A percentile compares a stretch with the other conserved stretches of the same genome.
Evolutionary conservation across 352 stramenopile genomes (phyloP).

Genomic region (Phytophthora tubulina): DNA sequence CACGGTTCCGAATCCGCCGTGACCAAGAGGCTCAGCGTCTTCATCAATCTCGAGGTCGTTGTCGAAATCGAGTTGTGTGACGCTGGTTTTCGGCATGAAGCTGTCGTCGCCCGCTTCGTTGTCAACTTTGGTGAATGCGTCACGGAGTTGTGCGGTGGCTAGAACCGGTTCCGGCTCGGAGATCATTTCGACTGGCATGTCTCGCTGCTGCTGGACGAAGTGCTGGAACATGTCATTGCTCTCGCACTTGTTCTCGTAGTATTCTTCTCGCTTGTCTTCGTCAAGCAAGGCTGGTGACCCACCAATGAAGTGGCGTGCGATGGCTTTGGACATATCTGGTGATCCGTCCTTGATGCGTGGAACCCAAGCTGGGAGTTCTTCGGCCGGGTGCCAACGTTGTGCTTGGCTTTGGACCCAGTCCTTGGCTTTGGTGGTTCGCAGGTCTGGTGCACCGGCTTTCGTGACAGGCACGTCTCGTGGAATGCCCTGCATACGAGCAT

Average conservation of each 20-base stretch:
- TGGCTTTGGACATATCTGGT: constrained; percentile 39
- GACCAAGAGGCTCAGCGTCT: constrained; percentile 26
- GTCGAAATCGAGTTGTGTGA: constrained; percentile 38
- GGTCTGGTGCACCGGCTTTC: constrained; percentile 33
- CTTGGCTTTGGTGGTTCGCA: constrained; percentile 38
- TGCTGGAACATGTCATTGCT: constrained; percentile 27
- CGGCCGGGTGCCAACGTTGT: constrained; percentile 31
- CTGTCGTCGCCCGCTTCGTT: constrained; percentile 7
- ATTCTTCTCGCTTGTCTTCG: constrained; percentile 29
- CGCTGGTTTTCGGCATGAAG: constrained; percentile 26
- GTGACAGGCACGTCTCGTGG: constrained; percentile 34
- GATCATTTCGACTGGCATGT: constrained; percentile 22
- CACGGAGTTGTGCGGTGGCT: constrained; percentile 23
- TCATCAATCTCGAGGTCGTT: constrained; percentile 35
- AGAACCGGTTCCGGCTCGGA: constrained; percentile 25
- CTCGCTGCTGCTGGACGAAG: constrained; percentile 28
- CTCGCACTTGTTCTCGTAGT: constrained; percentile 35
- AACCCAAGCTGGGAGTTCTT: constrained; percentile 35
- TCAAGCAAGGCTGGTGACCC: constrained; percentile 25
- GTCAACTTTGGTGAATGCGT: constrained; percentile 32
- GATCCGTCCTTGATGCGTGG: constrained; percentile 44
- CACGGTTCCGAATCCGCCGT: constrained; percentile 45
- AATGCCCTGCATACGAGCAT: constrained; percentile 20
- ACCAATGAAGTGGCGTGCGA: constrained; percentile 39
- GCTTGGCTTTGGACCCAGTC: constrained; percentile 44